Percentiles rank a stretch among this genome's conserved stretches.
Conservation (phyloP, 2,329 filamentous ascomycete genomes). For the Paramyrothecium roridum region DNA sequence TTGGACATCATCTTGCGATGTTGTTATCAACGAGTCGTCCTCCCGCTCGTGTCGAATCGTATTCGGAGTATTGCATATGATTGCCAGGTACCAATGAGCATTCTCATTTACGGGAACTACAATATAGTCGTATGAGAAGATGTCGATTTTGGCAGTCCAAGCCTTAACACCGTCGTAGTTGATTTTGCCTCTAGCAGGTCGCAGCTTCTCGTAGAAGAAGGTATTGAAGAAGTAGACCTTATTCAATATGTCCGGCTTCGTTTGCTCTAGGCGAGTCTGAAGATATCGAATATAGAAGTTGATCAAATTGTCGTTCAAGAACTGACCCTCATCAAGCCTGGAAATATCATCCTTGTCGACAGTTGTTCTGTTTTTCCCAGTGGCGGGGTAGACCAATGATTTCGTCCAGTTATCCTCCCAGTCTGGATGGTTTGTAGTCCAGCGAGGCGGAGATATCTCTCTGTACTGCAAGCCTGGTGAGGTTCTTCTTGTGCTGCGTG, state of each 20-base stretch:
- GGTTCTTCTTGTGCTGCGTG: background rate
- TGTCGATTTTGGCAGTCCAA: conserved; percentile 84
- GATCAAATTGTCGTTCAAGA: conserved; percentile 89
- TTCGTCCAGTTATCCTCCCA: conserved; percentile 54
- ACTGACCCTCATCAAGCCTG: conserved; percentile 78
- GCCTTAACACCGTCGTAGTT: conserved; percentile 82
- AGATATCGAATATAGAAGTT: conserved; percentile 80
- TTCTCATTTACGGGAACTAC: conserved; percentile 88
- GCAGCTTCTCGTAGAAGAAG: conserved; percentile 82
- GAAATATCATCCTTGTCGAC: conserved; percentile 71
- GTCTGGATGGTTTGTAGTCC: conserved; percentile 46
- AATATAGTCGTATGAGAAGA: conserved; percentile 85
- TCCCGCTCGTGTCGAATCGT: conserved; percentile 38
- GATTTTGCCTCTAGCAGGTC: conserved; percentile 58
- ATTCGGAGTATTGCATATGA: conserved; percentile 83
- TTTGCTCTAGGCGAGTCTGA: conserved; percentile 55
- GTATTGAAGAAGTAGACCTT: conserved; percentile 88
- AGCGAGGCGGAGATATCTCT: conserved; percentile 22
- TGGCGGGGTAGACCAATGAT: conserved; percentile 59
- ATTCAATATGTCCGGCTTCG: conserved; percentile 52
- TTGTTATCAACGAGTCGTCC: conserved; percentile 2
- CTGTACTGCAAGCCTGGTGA: background rate
- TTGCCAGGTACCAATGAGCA: conserved; percentile 89
- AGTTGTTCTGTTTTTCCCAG: conserved; percentile 57
- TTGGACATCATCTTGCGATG: conserved; percentile 9